Percentiles rank a stretch among this genome's conserved stretches.
These are phyloP conservation scores for Trametes pubescens DNA, from an alignment of 1,284 basidiomycete species.

Conservation along the genomic window DNA sequence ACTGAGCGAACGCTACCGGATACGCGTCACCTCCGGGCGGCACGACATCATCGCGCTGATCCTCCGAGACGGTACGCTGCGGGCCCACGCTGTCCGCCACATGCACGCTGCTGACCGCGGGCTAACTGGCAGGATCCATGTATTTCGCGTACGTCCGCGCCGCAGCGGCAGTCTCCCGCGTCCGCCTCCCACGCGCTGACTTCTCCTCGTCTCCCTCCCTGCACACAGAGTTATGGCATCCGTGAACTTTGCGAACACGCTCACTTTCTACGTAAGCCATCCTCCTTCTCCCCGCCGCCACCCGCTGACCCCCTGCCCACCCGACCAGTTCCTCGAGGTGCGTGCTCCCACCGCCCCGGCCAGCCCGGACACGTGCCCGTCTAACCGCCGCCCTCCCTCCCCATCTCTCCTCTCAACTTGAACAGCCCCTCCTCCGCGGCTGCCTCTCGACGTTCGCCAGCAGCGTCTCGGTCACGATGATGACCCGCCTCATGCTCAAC, in stretches of 20 bases:
- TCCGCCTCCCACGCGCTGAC: slow-evolving; percentile 6
- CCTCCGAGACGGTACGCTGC: slow-evolving; percentile 40
- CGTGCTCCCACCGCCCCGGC: slow-evolving; percentile 19
- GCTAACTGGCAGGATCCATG: slow-evolving; percentile 37
- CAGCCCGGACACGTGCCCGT: slow-evolving; percentile 1
- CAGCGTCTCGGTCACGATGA: slow-evolving; percentile 47
- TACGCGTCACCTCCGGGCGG: slow-evolving; percentile 23
- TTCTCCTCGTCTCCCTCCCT: slow-evolving; percentile 1
- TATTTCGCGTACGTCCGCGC: slow-evolving; percentile 42
- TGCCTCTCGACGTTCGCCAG: slow-evolving; percentile 41
- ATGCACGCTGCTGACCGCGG: neutral
- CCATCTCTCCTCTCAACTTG: too few relatives aligned
- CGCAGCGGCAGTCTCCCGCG: neutral
- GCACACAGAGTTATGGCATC: slow-evolving; percentile 44
- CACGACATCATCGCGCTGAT: slow-evolving; percentile 38
- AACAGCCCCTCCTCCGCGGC: slow-evolving; percentile 42
- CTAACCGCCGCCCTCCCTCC: neutral
- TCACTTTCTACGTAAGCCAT: slow-evolving; percentile 46
- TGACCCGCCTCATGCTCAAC: slow-evolving; percentile 50
- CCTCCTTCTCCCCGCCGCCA: slow-evolving; percentile 5
- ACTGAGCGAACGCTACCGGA: slow-evolving; percentile 24
- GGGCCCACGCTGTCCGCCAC: neutral
- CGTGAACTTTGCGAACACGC: slow-evolving; percentile 41
- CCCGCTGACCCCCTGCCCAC: slow-evolving; percentile 4
- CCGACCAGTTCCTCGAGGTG: slow-evolving; percentile 23